Base-by-base conservation (phyloP, 768 basidiomycete species). In the Boletus bicolor region DNA sequence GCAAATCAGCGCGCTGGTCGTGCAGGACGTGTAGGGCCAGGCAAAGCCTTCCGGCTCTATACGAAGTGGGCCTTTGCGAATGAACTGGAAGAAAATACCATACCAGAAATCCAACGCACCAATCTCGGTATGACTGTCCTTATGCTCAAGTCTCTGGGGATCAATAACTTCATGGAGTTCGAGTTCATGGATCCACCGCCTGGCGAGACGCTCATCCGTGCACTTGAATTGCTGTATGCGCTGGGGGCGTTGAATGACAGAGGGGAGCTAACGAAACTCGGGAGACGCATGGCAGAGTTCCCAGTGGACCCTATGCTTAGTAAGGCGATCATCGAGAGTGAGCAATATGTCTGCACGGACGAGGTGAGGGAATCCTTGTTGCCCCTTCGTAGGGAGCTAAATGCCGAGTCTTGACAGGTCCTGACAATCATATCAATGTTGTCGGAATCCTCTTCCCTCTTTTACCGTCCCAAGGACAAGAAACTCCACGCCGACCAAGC, bases 181-280 rank as follows among this genome's bases (percentile, higher is more conserved):
- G 97, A 99, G 74, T 99, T 99, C 71, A 85, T 99, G 75, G 96
- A 98, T 66, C 95, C 95, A 7, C 97, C 97, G 5, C 95, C 97
- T 8, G 94, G 93, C 21, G 97, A 99, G 71, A 98, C 97, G 12
- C 83, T 99, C 50, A 96, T 98, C 81, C 84, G 94, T 43, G 93
- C 93, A 5, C 78, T 98, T 38, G 95, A 98, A 68, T 72, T 98
- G 54, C 73, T 99, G 5, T 99, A 99, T 72, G 97, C 96, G 0
- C 77, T 99, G 0, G 97, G 97, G 30, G 95, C 97, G 0, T 78
- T 99, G 58, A 98, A 98, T 69, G 95, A 98, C 70, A 79, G 90
- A 52, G 97, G 97, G 7, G 97, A 99, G 71, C 72, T 99, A 59
- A 99, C 97, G n/a, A 93, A 98, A 66, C 82, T 98, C 36, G 97